Evolutionary conservation across 73 alveolate genomes (phyloP).

Genomic region (Tetrahymena elliotti): DNA sequence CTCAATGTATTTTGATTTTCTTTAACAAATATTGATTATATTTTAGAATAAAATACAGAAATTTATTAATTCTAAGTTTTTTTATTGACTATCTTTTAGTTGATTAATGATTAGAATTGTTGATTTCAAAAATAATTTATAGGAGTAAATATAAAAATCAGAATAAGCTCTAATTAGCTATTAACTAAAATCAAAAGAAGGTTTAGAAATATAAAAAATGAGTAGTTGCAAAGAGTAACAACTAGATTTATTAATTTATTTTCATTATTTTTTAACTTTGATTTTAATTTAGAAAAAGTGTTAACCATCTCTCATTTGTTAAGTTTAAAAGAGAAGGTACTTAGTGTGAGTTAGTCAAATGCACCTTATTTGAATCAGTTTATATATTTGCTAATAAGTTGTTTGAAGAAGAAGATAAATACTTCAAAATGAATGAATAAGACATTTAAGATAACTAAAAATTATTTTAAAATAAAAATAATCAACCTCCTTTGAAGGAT

Average conservation of each 20-base stretch:
- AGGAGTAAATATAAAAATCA: not conserved
- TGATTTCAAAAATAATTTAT: not conserved
- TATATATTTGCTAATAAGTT: not conserved
- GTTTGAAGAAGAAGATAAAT: not conserved
- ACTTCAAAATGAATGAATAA: not conserved
- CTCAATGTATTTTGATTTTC: too few relatives aligned
- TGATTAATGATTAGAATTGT: not conserved
- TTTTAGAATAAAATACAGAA: too few relatives aligned
- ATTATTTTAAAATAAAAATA: not conserved
- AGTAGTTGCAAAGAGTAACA: not conserved
- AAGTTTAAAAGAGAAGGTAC: not conserved
- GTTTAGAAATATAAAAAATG: not conserved
- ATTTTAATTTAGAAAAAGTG: not conserved
- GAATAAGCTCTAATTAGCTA: too few relatives aligned
- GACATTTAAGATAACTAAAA: not conserved
- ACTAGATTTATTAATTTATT: not conserved
- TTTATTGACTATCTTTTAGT: too few relatives aligned
- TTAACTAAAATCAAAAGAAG: too few relatives aligned
- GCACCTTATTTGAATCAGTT: not conserved
- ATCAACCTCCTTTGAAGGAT: not conserved
- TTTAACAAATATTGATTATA: too few relatives aligned
- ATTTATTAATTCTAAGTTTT: too few relatives aligned
- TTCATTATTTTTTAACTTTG: not conserved
- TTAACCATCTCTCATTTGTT: not conserved
- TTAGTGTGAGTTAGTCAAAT: not conserved